Base-by-base conservation (phyloP, 1,139 yeast genomes). In the Debaryomyces robertsiae region DNA sequence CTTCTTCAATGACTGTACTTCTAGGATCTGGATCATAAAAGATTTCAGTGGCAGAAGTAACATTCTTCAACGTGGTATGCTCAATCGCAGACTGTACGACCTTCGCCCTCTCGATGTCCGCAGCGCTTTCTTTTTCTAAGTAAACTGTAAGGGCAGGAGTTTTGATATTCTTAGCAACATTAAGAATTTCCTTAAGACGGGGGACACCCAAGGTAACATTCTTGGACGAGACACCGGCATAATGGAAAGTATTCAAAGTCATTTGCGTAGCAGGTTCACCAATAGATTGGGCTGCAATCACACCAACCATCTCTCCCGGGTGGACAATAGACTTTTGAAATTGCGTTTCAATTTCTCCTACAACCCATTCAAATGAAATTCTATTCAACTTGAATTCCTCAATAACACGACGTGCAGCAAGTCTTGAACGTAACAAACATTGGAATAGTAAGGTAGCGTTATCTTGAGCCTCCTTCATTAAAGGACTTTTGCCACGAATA, bases 271-370 rank as follows among this genome's bases (percentile, higher is more conserved):
- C 98, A 39, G 99, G 99, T 66, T 93, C 99, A 74, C 99, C 99
- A 72, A 93, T 93, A 35, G 97, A 90, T 73, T 93, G 99, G 1
- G 99, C 98, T 42, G 98, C 99, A 59, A 93, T 81, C 42, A 93
- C 97, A 74, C 99, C 99, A 45, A 94, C 98, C 98, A 93, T 93
- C 65, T 93, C 98, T 75, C 99, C 99, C 9, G 99, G 97, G 53
- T 94, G 94, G 38, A 91, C 98, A 58, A 90, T 74, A 3, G 98
- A 84, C 65, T 86, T 87, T 53, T 88, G 91, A 70, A 91, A 94
- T 64, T 91, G 97, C 18, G 93, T 79, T 60, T 90, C 96, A 53
- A 94, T 79, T 61, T 93, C 96, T 58, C 96, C 97, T 47, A 90
- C 55, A 32, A 89, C 95, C 98, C 98, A 94, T 52, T 90, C 93